Evolutionary conservation across 805 yeast genomes (phyloP).

Genomic region (Cyberlindnera samutprakarnensis): DNA sequence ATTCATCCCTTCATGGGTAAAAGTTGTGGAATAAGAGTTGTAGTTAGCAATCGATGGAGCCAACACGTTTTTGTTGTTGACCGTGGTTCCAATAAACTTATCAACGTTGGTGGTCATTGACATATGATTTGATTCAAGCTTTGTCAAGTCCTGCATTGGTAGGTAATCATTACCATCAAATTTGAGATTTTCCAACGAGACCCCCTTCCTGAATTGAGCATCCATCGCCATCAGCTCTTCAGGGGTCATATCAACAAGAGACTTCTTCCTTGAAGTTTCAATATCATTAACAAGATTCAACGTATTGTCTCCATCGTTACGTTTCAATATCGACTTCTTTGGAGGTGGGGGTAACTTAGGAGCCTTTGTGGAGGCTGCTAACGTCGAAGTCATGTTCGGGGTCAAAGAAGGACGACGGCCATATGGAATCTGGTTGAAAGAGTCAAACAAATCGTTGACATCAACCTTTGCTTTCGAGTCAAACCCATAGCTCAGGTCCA

Average conservation of each 20-base stretch:
- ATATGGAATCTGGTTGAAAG: constrained; percentile 10
- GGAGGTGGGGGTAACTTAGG: constrained; percentile 23
- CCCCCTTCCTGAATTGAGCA: constrained; percentile 17
- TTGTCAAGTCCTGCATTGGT: constrained; percentile 7
- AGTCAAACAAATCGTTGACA: constrained; percentile 11
- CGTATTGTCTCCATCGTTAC: not conserved
- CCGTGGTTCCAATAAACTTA: constrained; percentile 10
- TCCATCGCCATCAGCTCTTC: constrained; percentile 22
- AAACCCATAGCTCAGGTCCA: constrained; percentile 20
- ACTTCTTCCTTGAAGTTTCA: constrained; percentile 12
- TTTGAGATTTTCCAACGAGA: constrained; percentile 13
- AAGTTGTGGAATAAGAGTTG: constrained; percentile 14
- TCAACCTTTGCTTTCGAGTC: constrained; percentile 12
- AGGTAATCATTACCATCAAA: constrained; percentile 21
- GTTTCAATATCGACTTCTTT: constrained; percentile 17
- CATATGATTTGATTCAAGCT: constrained; percentile 3
- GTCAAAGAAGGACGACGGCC: constrained; percentile 1
- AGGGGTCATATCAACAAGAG: constrained; percentile 20
- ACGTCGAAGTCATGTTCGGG: not conserved
- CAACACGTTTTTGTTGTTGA: constrained; percentile 7
- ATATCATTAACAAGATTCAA: too few relatives aligned
- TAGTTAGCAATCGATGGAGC: constrained; percentile 9
- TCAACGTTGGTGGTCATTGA: constrained; percentile 15
- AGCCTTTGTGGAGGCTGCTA: constrained; percentile 3
- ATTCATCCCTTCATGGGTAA: constrained; percentile 14